Conservation (phyloP, 148 eudicot genomes). For the Camellia japonica region DNA sequence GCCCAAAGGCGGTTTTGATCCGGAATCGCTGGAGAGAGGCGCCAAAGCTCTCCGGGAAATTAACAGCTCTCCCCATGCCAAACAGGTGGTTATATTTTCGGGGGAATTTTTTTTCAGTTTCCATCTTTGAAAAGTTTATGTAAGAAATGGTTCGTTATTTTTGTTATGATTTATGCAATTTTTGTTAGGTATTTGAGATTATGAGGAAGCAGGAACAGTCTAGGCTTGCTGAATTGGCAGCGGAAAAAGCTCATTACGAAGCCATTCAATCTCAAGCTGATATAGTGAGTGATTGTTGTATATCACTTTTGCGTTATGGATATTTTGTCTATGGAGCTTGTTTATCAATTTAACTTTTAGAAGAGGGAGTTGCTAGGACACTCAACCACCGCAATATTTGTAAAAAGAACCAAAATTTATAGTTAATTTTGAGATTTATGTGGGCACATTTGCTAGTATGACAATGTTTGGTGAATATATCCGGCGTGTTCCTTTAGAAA, state of each 20-base stretch:
- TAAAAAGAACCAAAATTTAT: background rate
- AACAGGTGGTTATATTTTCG: conserved; percentile 41
- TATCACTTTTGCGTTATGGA: background rate
- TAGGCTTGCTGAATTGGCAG: conserved; percentile 69
- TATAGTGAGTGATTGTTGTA: conserved; percentile 45
- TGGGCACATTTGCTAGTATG: background rate
- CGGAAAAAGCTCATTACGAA: conserved; percentile 57
- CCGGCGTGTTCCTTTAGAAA: background rate
- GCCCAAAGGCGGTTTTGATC: conserved; percentile 60
- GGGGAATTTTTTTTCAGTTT: no score
- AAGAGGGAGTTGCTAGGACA: background rate
- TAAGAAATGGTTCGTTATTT: background rate
- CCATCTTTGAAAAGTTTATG: no score
- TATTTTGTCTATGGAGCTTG: background rate
- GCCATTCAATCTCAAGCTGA: conserved; percentile 57
- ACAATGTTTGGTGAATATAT: background rate
- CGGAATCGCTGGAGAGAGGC: conserved; percentile 72
- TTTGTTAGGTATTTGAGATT: conserved; percentile 59
- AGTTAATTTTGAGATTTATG: background rate
- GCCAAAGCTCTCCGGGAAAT: conserved; percentile 79
- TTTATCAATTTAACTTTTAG: no score
- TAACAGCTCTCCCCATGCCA: conserved; percentile 55
- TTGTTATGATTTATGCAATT: background rate
- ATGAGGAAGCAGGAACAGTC: conserved; percentile 87
- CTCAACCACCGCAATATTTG: background rate